Evolutionary conservation across 2,329 filamentous ascomycete genomes (phyloP).

Genomic region (Didymella lethalis): DNA sequence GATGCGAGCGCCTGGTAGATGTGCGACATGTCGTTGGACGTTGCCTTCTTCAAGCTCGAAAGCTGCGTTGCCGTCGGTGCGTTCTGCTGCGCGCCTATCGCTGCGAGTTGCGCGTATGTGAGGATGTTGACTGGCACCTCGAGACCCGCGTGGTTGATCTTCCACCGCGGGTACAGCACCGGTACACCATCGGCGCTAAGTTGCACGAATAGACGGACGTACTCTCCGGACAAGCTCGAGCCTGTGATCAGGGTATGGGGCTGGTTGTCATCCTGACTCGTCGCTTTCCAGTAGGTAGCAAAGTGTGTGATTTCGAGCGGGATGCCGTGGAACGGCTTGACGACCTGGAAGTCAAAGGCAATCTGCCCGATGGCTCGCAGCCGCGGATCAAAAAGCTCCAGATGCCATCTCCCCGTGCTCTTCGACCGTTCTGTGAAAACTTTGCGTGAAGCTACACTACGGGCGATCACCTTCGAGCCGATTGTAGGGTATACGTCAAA

Average conservation of each 20-base stretch:
- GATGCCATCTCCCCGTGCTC: conserved; percentile 79
- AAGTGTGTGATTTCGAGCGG: conserved; percentile 97
- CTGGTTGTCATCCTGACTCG: conserved; percentile 87
- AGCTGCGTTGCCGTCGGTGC: conserved; percentile 34
- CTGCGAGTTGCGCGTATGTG: conserved; percentile 74
- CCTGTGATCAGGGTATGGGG: conserved; percentile 90
- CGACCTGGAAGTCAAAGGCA: conserved; percentile 92
- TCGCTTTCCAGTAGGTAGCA: conserved; percentile 99
- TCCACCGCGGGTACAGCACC: conserved; percentile 87
- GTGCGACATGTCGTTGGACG: conserved; percentile 56
- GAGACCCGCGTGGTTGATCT: conserved; percentile 75
- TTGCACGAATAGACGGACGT: conserved; percentile 89
- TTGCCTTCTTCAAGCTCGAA: conserved; percentile 36
- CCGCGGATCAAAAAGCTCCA: conserved; percentile 91
- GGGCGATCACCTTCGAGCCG: conserved; percentile 95
- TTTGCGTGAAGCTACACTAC: conserved; percentile 88
- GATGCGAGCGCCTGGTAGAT: conserved; percentile 76
- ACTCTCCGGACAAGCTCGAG: conserved; percentile 94
- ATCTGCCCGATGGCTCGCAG: conserved; percentile 92
- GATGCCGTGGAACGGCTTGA: conserved; percentile 92
- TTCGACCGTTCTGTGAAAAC: conserved; percentile 80
- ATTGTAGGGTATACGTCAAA: conserved; percentile 98
- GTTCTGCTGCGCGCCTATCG: conserved; percentile 51
- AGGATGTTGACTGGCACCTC: conserved; percentile 84
- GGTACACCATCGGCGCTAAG: conserved; percentile 87